Conservation (phyloP, 2,329 filamentous ascomycete genomes). For the Colletotrichum liriopes region DNA sequence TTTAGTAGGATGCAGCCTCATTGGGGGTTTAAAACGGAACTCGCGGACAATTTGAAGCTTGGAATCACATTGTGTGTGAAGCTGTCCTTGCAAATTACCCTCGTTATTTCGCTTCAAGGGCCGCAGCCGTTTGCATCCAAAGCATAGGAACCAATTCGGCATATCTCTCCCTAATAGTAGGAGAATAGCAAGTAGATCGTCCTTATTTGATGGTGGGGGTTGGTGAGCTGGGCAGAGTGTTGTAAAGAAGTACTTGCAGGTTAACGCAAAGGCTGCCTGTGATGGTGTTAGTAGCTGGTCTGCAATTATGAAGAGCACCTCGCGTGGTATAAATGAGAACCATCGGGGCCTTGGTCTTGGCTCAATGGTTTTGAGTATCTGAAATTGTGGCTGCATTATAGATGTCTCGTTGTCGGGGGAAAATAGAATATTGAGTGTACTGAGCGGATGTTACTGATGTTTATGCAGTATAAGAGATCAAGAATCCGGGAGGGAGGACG, state of each 20-base stretch:
- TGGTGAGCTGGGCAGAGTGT: constrained; percentile 1
- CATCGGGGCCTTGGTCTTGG: neutral
- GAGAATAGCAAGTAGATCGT: constrained; percentile 1
- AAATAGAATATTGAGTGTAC: neutral
- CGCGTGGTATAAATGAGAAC: neutral
- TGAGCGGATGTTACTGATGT: neutral
- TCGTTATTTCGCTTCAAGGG: neutral
- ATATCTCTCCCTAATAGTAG: neutral
- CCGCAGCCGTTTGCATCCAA: constrained; percentile 2
- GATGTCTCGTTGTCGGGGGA: neutral
- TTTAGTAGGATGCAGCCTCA: neutral
- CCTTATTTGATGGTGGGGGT: neutral
- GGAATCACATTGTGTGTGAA: constrained; percentile 12
- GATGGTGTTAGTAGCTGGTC: constrained; percentile 1
- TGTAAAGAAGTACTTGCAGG: neutral
- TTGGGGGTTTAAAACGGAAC: too few species aligned
- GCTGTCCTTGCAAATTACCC: constrained; percentile 2
- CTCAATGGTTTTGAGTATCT: neutral
- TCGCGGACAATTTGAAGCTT: neutral
- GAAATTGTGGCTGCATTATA: neutral
- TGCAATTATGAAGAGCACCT: constrained; percentile 13
- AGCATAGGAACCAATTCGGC: constrained; percentile 6
- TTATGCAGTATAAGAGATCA: neutral
- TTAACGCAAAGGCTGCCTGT: neutral
- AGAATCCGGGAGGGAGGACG: neutral